Evolutionary conservation across 208 protist genomes (phyloP), one percentile per base, ranked within the genome.

Genomic region (Porcisia hertigi): DNA sequence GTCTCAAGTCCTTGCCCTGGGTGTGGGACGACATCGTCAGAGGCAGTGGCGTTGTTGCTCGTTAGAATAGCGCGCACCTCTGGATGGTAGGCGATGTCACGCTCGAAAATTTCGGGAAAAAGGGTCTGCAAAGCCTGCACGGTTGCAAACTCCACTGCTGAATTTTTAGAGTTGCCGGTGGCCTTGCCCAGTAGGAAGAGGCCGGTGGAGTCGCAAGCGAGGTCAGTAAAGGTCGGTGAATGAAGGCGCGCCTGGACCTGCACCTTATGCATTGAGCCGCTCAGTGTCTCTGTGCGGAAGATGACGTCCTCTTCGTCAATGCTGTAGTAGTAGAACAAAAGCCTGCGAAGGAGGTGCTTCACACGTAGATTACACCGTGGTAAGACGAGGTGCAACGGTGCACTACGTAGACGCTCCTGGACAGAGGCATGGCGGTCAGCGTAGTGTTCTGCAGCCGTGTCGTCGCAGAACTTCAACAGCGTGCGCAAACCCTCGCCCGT

Each of bases 241-340:
- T 75, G 58, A 1, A 90, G 64, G 18, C 57, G 55, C 23, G 74
- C 70, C 30, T 30, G 23, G 5, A 90, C 60, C 39, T 73, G 49
- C 1, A 36, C 79, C 0, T 7, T 30, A 58, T 77, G 84, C 7
- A 88, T 57, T 12, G 66, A 67, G 2, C 62, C 49, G 1, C 60
- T 0, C 2, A 52, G 6, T 30, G 0, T 34, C 60, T 65, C 58
- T 39, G 58, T 47, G 39, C 79, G 30, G 41, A 88, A 83, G 43
- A 41, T 3, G 11, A 96, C 59, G 39, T 85, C 71, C n/a, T 83
- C 76, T 20, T 87, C 84, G 3, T 8, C 2, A 23, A 90, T 57
- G 52, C 89, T 88, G 71, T 90, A 96, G 73, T 88, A 81, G 72
- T 92, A 91, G 55, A 74, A 49, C 14, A 96, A 76, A 7, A 96